A percentile compares a stretch with the other conserved stretches of the same genome.
These are phyloP conservation scores for Vitellaria paradoxa DNA, from an alignment of 179 eudicot genomes.

Conservation along the genomic window DNA sequence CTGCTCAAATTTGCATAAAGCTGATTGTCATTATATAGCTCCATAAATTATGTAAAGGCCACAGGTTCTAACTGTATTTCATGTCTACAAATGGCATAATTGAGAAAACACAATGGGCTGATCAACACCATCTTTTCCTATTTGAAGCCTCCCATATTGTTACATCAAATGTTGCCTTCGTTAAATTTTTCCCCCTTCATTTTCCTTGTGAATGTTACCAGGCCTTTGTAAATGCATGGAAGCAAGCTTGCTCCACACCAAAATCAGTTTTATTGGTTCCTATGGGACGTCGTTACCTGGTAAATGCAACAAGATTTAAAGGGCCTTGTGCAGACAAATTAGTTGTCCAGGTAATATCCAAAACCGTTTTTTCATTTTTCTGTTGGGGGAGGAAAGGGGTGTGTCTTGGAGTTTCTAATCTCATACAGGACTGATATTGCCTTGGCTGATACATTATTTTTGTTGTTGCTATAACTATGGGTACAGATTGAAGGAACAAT, in stretches of 20 bases:
- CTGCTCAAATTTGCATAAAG: not conserved
- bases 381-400: not conserved
- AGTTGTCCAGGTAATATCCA: slow-evolving; percentile 49
- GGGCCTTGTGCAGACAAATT: slow-evolving; percentile 72
- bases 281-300: slow-evolving; percentile 56
- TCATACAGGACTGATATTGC: not conserved
- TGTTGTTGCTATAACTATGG: not conserved
- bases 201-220: slow-evolving; percentile 20
- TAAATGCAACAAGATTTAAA: slow-evolving; percentile 75
- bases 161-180: not conserved
- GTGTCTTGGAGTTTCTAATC: not conserved
- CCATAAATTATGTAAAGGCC: not conserved
- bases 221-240: slow-evolving; percentile 81
- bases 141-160: not conserved
- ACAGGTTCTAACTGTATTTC: not conserved
- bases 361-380: not conserved
- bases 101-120: not conserved
- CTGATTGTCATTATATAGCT: not conserved
- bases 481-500: slow-evolving; percentile 80
- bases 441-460: not conserved
- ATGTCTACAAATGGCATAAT: not conserved
- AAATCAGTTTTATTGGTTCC: slow-evolving; percentile 76
- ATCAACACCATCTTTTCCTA: not conserved
- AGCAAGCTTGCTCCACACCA: slow-evolving; percentile 58
- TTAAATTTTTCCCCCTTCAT: not conserved